Conservation (phyloP, 2,329 filamentous ascomycete genomes). For the Sarocladium kiliense region DNA sequence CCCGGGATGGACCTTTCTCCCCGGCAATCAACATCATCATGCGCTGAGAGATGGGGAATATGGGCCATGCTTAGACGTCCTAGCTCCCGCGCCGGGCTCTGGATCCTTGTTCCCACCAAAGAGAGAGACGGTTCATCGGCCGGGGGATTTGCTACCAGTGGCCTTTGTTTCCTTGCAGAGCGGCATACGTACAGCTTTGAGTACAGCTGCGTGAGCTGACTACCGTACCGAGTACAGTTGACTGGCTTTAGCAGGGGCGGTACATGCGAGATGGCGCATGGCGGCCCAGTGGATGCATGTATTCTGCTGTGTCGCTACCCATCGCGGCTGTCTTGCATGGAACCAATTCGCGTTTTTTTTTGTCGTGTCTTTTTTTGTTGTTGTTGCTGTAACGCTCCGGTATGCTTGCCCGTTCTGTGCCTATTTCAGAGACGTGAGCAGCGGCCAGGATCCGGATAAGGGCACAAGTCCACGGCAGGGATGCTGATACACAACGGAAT, state of each 20-base stretch:
- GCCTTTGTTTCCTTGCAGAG: neutral
- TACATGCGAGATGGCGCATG: slow-evolving; percentile 8
- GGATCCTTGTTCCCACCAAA: neutral
- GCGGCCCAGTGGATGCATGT: slow-evolving; percentile 7
- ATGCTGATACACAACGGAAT: slow-evolving; percentile 3
- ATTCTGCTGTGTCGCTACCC: slow-evolving; percentile 1
- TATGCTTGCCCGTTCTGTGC: neutral
- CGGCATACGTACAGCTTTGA: no score
- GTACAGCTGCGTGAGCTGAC: neutral
- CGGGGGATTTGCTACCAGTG: neutral
- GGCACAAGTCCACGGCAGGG: neutral
- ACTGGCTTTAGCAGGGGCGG: neutral
- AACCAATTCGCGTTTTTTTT: neutral
- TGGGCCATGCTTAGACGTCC: neutral
- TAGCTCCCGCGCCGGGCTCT: neutral
- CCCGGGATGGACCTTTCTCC: neutral
- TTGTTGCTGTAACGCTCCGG: neutral
- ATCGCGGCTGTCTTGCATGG: slow-evolving; percentile 1
- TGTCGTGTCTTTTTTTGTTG: neutral
- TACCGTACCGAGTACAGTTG: no score
- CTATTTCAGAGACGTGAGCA: neutral
- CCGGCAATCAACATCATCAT: slow-evolving; percentile 6
- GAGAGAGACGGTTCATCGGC: neutral
- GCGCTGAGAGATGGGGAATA: neutral
- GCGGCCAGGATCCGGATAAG: slow-evolving; percentile 2